phyloP scores from a whole-genome alignment of 2,329 filamentous ascomycete species.

The Sphaerostilbella broomeana region DNA sequence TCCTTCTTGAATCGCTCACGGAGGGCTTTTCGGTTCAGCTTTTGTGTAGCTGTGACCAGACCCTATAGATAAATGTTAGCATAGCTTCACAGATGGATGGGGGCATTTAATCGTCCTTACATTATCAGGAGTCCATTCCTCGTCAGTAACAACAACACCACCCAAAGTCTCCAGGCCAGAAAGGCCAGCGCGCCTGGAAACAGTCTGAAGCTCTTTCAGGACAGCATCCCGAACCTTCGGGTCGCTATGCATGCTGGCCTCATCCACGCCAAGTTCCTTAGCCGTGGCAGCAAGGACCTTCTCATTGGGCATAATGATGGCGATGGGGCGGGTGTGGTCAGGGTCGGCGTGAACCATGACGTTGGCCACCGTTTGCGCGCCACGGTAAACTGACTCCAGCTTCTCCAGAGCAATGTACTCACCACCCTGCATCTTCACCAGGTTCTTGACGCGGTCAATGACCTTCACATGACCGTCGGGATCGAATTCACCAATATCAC shows the following conservation, averaged over 20 bases:
- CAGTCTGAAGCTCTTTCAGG: conserved; percentile 60
- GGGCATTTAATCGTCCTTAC: conserved; percentile 47
- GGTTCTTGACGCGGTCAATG: conserved; percentile 96
- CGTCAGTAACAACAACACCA: conserved; percentile 71
- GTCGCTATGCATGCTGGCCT: conserved; percentile 61
- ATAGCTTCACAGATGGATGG: neutral
- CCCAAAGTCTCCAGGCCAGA: conserved; percentile 66
- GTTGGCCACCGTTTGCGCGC: conserved; percentile 70
- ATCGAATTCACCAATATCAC: conserved; percentile 90
- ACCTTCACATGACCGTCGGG: conserved; percentile 71
- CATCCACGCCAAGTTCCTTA: conserved; percentile 54
- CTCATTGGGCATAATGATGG: conserved; percentile 67
- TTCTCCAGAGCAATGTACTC: conserved; percentile 98
- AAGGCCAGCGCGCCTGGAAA: conserved; percentile 61
- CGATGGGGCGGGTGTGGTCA: conserved; percentile 70
- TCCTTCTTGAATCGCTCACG: conserved; percentile 45
- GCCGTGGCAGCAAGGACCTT: conserved; percentile 56
- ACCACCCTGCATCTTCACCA: conserved; percentile 90
- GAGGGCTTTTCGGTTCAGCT: conserved; percentile 50
- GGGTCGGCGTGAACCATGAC: conserved; percentile 80
- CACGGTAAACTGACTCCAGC: conserved; percentile 85
- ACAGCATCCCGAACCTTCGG: conserved; percentile 55
- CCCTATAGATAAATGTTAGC: conserved; percentile 35
- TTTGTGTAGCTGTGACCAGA: conserved; percentile 55
- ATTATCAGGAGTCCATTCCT: conserved; percentile 81